phyloP scores from a whole-genome alignment of 148 eudicot species.

The Polygonum aviculare region DNA sequence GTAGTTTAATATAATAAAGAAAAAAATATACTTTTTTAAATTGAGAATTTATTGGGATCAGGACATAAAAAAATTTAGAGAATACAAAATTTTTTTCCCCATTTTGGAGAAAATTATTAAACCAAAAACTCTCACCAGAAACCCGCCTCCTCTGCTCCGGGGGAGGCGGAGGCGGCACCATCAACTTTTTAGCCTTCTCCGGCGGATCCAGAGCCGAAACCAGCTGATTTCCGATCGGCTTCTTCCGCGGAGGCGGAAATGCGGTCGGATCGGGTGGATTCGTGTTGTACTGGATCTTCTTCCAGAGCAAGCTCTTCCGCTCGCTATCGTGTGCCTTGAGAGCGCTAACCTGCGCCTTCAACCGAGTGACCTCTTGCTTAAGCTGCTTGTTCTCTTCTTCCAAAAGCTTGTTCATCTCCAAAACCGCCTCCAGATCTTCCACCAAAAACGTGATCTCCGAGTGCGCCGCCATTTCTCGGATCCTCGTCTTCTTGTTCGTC shows the following conservation, averaged over 20 bases:
- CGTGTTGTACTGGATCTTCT: conserved; percentile 42
- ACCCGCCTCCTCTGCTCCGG: conserved; percentile 12
- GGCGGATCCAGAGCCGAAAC: not conserved
- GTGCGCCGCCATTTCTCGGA: not conserved
- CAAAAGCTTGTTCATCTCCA: conserved; percentile 35
- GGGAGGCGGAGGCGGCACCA: conserved; percentile 17
- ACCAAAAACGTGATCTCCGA: conserved; percentile 33
- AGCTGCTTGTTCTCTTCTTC: conserved; percentile 61
- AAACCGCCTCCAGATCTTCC: conserved; percentile 60
- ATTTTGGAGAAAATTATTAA: not conserved
- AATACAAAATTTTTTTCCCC: not conserved
- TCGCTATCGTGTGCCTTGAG: conserved; percentile 65
- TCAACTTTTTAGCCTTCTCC: conserved; percentile 15
- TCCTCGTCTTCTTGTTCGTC: not conserved
- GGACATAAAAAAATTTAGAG: too few species aligned
- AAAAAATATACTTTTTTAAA: too few species aligned
- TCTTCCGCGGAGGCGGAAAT: not conserved
- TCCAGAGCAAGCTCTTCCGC: conserved; percentile 51
- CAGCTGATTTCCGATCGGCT: not conserved
- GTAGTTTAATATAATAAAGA: too few species aligned
- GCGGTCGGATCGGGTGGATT: not conserved
- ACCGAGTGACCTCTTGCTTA: conserved; percentile 35
- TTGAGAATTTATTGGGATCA: too few species aligned
- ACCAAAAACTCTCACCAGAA: not conserved
- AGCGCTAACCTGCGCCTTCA: conserved; percentile 40